Evolutionary conservation across 148 eudicot species (phyloP).

Genomic region (Bassia scoparia): DNA sequence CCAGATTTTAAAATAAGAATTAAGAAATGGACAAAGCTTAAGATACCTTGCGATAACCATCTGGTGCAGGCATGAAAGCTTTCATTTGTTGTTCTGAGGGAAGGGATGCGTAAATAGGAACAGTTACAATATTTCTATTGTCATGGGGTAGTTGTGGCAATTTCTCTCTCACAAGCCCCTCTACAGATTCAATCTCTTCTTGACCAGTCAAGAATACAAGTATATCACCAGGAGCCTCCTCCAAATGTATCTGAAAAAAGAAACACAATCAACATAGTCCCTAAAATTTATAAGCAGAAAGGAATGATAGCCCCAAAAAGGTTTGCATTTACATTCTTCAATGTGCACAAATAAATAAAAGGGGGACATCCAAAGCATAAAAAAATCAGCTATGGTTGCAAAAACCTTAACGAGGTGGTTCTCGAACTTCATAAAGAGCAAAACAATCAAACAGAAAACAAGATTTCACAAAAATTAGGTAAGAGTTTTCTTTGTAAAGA

Average conservation of each 20-base stretch:
- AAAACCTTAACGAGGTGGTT: neutral
- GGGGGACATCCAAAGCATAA: conserved; percentile 1
- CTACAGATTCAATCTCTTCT: conserved; percentile 95
- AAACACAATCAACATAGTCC: neutral
- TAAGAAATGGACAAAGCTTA: neutral
- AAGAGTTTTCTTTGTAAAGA: neutral
- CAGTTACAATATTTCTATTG: conserved; percentile 47
- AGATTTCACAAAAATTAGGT: neutral
- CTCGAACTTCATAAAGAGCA: neutral
- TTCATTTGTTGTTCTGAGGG: conserved; percentile 94
- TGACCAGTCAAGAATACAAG: conserved; percentile 98
- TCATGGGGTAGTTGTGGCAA: conserved; percentile 58
- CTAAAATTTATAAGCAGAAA: neutral
- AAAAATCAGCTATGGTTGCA: neutral
- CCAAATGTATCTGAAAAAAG: conserved; percentile 64
- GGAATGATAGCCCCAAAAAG: neutral
- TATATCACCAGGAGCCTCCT: conserved; percentile 86
- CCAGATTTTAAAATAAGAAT: neutral
- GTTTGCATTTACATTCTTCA: neutral
- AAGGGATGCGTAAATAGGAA: conserved; percentile 80
- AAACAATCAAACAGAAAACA: neutral
- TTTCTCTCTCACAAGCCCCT: conserved; percentile 67
- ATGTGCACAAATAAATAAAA: neutral
- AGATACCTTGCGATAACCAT: conserved; percentile 85
- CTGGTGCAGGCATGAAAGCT: conserved; percentile 68